Evolutionary conservation across 345 rosid species (phyloP), one percentile per base, ranked within the genome.

Genomic region (Trapa incisa): DNA sequence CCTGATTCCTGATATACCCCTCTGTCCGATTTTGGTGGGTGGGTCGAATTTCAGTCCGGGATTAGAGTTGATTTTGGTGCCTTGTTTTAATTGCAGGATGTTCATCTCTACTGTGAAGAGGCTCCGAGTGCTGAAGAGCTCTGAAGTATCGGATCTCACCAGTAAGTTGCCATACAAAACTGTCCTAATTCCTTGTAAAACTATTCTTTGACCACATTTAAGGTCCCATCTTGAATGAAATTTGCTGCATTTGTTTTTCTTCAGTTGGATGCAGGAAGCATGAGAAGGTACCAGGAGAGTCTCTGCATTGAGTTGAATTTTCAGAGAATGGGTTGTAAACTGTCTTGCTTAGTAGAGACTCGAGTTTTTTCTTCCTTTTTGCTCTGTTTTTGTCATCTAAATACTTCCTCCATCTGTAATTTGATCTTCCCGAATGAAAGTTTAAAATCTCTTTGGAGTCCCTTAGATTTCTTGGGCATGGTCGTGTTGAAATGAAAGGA

Each of bases 51-150:
- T 38, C 33, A 13, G 38, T 35, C 53, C 37, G 15, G 54, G 6
- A 22, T 35, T 41, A 14, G n/a, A 42, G 53, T 57, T 37, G 3
- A 48, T 10, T 38, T 36, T 4, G 3, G 4, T 35, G 41, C 12
- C 11, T 50, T 22, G 17, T 32, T 22, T 22, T 22, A 22, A 37
- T 73, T 70, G 75, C 86, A 91, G 98, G 72, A 91, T 91, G 99
- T 94, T 94, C 75, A 88, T 81, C 35, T 84, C 96, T 6, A 83
- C 91, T 0, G 97, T 89, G 73, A 94, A 84, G 87, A 88, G 99
- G 84, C 81, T 91, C 56, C 92, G 97, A 2, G 91, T 89, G 67
- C 76, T 91, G 82, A 94, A 87, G 87, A 94, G 83, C 80, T 81
- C 95, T 5, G 92, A 88, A 65, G 79, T 88, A 60, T 80, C 86